Percentiles rank a stretch among this genome's conserved stretches.
Evolutionary conservation across 768 basidiomycete genomes (phyloP).

Genomic region (Lactarius akahatsu): DNA sequence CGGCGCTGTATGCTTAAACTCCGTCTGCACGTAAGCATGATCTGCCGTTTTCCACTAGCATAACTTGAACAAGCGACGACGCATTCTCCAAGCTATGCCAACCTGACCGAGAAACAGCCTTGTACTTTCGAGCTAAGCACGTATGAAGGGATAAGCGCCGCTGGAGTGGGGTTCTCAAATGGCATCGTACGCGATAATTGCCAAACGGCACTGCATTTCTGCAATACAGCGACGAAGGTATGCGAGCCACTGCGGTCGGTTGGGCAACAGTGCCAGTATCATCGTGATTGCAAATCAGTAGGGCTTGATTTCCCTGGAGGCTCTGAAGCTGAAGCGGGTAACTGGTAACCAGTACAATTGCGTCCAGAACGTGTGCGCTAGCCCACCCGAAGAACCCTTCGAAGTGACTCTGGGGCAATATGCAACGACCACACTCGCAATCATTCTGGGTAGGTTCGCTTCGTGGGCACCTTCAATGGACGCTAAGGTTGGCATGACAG

Average conservation of each 20-base stretch:
- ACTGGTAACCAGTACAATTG: constrained; percentile 23
- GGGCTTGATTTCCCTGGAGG: neutral
- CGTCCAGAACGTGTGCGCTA: constrained; percentile 24
- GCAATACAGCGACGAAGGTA: constrained; percentile 20
- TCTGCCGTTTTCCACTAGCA: constrained; percentile 9
- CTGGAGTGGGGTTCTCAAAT: constrained; percentile 20
- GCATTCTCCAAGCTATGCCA: constrained; percentile 37
- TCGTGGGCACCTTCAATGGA: neutral
- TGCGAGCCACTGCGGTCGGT: constrained; percentile 21
- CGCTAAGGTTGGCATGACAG: constrained; percentile 10
- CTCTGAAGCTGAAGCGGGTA: neutral
- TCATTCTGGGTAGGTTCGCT: constrained; percentile 27
- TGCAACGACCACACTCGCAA: constrained; percentile 21
- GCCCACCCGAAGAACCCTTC: constrained; percentile 29
- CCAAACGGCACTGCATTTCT: constrained; percentile 24
- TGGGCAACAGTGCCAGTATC: constrained; percentile 25
- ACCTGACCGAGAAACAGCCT: constrained; percentile 39
- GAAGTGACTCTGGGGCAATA: constrained; percentile 30
- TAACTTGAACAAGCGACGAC: neutral
- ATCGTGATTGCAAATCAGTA: constrained; percentile 28
- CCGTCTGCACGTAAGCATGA: constrained; percentile 26
- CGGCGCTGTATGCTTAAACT: constrained; percentile 25
- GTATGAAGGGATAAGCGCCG: constrained; percentile 32
- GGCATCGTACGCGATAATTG: constrained; percentile 29
- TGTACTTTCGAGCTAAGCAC: constrained; percentile 43